Evolutionary conservation across 192 early-diverging fungal genomes (phyloP), one percentile per base, ranked within the genome.

Genomic region (Coemansia sp.): DNA sequence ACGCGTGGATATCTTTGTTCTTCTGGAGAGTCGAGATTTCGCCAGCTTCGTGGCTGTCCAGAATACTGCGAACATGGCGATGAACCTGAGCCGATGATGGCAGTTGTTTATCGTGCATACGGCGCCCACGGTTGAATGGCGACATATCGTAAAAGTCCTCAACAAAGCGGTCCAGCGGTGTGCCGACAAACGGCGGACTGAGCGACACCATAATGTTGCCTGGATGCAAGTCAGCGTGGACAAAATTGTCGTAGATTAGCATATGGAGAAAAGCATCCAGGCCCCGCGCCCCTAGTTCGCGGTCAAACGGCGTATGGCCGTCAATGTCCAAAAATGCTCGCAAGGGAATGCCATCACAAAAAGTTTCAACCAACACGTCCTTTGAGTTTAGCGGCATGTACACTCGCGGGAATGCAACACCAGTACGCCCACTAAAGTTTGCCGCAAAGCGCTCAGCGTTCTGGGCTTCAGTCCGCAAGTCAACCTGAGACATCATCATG

Each of bases 171-270:
- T 69, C 85, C 66, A 87, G 74, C 46, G 59, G 84, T 25, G 75
- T 79, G 52, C 80, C 81, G 20, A 77, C 75, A 20, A 80, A 75
- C 3, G 88, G 88, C 66, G 85, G 87, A 44, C 78, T 81, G 63
- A 96, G 94, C 10, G 86, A 86, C 1, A 98, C 84, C 66, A 93
- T 72, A 48, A 97, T 96, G 65, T 98, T 98, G 34, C 93, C 96
- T 15, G 94, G 94, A 56, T 98, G 96, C 59, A 97, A 63, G 72
- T 97, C 96, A 4, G 93, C 90, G 66, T 98, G 96, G 21, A 93
- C 86, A 82, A 96, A 94, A 71, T 98, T 98, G 76, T 95, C 92
- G 48, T 91, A 80, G 31, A 95, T 91, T 0, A 98, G 84, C 96
- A 98, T 98, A 34, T 90, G 85, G 82, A 94, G 71, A 59, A 91